A percentile compares a stretch with the other conserved stretches of the same genome.
Evolutionary conservation across 257 asterid genomes (phyloP).

Genomic region (Capsicum pubescens): DNA sequence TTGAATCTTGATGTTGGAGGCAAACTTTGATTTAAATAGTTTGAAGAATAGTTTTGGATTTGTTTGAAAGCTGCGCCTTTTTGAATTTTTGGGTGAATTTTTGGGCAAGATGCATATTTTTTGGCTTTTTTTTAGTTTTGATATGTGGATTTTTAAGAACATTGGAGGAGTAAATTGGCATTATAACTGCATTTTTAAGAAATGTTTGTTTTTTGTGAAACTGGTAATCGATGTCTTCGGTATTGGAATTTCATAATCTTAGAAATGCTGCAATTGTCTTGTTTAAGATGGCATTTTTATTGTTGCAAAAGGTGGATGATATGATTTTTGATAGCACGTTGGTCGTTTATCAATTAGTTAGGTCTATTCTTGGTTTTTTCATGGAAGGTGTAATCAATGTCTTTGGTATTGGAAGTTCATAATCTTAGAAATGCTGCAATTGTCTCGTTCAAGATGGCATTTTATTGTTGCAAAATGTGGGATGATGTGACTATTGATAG

Average conservation of each 20-base stretch:
- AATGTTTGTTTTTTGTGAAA: background rate
- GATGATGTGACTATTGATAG: too few species aligned
- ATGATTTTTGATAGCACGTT: too few species aligned
- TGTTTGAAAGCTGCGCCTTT: background rate
- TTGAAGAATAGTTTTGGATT: background rate
- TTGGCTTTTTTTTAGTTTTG: background rate
- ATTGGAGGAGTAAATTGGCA: background rate
- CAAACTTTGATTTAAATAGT: background rate
- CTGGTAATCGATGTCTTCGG: background rate
- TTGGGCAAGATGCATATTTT: background rate
- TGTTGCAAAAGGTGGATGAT: conserved; percentile 6
- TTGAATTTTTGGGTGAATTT: background rate
- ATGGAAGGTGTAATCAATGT: too few species aligned
- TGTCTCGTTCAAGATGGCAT: too few species aligned
- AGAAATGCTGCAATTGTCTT: background rate
- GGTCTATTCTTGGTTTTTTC: too few species aligned
- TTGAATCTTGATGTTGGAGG: background rate
- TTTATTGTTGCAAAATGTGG: too few species aligned
- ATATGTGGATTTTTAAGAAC: background rate
- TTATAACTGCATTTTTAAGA: background rate
- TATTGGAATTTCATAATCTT: background rate
- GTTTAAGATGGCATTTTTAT: background rate
- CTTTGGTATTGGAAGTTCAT: too few species aligned
- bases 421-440: too few species aligned
- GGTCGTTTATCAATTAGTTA: too few species aligned